These are phyloP conservation scores for Ophiocordyceps camponoti-leonardi DNA, from an alignment of 2,329 filamentous ascomycete genomes.

Conservation along the genomic window DNA sequence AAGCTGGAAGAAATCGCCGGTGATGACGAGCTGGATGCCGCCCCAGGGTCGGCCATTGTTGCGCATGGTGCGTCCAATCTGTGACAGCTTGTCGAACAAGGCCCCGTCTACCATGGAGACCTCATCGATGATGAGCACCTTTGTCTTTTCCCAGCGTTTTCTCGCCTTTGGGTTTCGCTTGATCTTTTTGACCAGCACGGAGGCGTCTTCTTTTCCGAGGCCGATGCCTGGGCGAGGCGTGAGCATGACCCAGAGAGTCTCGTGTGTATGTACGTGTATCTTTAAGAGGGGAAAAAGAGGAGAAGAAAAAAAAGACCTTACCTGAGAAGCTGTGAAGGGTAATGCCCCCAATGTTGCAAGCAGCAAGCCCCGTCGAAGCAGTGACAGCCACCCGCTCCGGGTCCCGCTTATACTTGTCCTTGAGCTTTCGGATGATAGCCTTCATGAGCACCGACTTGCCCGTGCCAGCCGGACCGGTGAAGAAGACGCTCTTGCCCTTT, in stretches of 20 bases:
- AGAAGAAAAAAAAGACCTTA: constrained; percentile 3
- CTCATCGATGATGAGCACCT: constrained; percentile 80
- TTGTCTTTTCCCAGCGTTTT: constrained; percentile 75
- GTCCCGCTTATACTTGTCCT: constrained; percentile 58
- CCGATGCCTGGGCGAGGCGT: constrained; percentile 41
- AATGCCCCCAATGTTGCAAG: constrained; percentile 91
- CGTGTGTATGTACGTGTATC: too few species aligned
- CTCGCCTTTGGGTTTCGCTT: constrained; percentile 76
- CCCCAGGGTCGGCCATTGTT: constrained; percentile 90
- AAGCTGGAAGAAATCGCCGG: constrained; percentile 94
- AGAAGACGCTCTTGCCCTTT: constrained; percentile 78
- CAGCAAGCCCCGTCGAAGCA: constrained; percentile 86
- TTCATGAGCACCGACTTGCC: constrained; percentile 94
- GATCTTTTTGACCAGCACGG: constrained; percentile 76
- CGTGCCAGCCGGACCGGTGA: constrained; percentile 90
- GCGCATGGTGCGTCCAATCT: constrained; percentile 67
- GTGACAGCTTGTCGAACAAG: constrained; percentile 87
- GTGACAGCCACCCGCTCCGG: constrained; percentile 82
- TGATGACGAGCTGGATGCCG: constrained; percentile 89
- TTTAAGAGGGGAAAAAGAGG: too few species aligned
- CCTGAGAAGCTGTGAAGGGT: constrained; percentile 93
- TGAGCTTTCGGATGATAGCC: constrained; percentile 70
- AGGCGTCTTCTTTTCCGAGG: constrained; percentile 74
- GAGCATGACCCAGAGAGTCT: background rate
- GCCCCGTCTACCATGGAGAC: constrained; percentile 98